Evolutionary conservation across 2,329 filamentous ascomycete genomes (phyloP).

Genomic region (Chrysoporthe deuterocubensis): DNA sequence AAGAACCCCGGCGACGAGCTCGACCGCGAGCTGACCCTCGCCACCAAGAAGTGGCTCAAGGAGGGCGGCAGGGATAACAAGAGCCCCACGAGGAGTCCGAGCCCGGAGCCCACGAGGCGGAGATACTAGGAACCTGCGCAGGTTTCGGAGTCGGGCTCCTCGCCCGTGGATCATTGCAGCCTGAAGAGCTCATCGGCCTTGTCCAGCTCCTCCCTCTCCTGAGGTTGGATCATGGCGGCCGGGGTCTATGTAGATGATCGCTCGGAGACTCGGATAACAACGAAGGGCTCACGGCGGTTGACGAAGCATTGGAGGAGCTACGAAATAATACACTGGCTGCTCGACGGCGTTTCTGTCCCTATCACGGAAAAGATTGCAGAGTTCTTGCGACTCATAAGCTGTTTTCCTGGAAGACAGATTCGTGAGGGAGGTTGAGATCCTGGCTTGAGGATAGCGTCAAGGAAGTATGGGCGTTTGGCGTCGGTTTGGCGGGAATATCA

Average conservation of each 20-base stretch:
- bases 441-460: background rate
- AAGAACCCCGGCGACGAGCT: conserved; percentile 92
- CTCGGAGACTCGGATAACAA: background rate
- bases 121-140: conserved; percentile 55
- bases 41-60: conserved; percentile 96
- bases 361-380: background rate
- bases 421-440: background rate
- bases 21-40: conserved; percentile 82
- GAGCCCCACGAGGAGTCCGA: conserved; percentile 81
- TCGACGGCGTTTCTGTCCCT: background rate
- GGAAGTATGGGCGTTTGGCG: conserved; percentile 15
- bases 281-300: background rate
- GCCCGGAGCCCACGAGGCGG: conserved; percentile 79
- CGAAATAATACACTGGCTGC: background rate
- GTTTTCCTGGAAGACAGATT: background rate
- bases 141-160: background rate
- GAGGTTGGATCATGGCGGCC: background rate
- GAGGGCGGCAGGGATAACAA: conserved; percentile 80
- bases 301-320: background rate
- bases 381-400: background rate
- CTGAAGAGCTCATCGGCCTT: background rate
- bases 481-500: conserved; percentile 4
- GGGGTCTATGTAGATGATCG: background rate
- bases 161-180: background rate
- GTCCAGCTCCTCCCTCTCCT: too few species aligned